Evolutionary conservation across 495 filamentous ascomycete species (phyloP).

Genomic region (Aspergillus cavernicola): DNA sequence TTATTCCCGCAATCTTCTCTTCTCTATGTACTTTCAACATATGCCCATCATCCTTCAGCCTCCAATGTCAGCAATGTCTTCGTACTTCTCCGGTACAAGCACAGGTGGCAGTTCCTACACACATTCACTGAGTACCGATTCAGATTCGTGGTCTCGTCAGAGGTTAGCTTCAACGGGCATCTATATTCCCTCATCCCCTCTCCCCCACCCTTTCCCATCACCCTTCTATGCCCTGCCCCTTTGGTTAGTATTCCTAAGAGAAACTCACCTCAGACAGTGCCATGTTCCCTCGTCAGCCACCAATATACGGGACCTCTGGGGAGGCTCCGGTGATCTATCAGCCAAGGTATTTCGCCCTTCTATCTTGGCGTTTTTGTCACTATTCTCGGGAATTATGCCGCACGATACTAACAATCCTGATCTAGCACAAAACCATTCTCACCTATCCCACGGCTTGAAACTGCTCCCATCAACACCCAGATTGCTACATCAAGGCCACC

Average conservation of each 20-base stretch:
- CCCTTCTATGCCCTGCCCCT: neutral
- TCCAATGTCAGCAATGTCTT: conserved; percentile 32
- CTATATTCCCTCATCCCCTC: conserved; percentile 1
- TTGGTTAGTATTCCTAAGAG: conserved; percentile 3
- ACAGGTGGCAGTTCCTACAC: conserved; percentile 31
- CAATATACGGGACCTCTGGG: conserved; percentile 32
- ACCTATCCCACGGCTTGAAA: conserved; percentile 25
- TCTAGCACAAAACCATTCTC: conserved; percentile 36
- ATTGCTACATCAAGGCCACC: conserved; percentile 17
- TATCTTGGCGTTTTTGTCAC: conserved; percentile 15
- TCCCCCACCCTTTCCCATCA: neutral
- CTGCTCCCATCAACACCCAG: conserved; percentile 29
- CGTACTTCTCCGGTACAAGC: conserved; percentile 32
- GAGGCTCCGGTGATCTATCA: conserved; percentile 37
- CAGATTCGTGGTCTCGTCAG: conserved; percentile 38
- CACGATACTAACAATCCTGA: conserved; percentile 14
- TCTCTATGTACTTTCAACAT: conserved; percentile 13
- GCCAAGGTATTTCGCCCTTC: conserved; percentile 37
- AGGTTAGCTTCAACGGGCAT: conserved; percentile 37
- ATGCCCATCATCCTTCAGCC: conserved; percentile 38
- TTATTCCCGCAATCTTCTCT: conserved; percentile 17
- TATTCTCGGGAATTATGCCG: neutral
- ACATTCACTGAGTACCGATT: conserved; percentile 31
- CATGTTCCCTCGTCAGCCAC: conserved; percentile 32
- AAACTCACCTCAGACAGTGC: conserved; percentile 33